phyloP scores from a whole-genome alignment of 345 rosid species.

The Citrus trifoliata region DNA sequence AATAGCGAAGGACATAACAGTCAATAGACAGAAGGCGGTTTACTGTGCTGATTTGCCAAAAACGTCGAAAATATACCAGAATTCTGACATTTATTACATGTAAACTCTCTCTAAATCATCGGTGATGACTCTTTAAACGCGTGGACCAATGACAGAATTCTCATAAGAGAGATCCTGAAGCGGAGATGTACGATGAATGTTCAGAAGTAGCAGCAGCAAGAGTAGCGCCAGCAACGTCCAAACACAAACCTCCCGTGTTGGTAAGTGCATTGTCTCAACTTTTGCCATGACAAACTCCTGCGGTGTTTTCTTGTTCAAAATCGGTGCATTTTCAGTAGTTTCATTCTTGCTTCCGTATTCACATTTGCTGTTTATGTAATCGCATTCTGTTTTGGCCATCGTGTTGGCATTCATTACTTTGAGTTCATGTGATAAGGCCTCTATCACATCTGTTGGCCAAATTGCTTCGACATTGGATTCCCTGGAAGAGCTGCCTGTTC shows the following conservation, averaged over 20 bases:
- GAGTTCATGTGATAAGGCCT: constrained; percentile 17
- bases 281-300: constrained; percentile 3
- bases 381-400: background rate
- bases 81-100: background rate
- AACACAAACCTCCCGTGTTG: constrained; percentile 14
- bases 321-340: background rate
- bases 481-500: constrained; percentile 27
- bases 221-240: constrained; percentile 8
- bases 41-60: background rate
- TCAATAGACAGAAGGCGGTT: too few relatives aligned
- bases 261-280: constrained; percentile 1
- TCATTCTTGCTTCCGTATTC: background rate
- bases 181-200: constrained; percentile 5
- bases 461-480: constrained; percentile 33
- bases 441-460: constrained; percentile 39
- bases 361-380: constrained; percentile 1
- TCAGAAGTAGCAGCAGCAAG: constrained; percentile 19
- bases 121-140: background rate
- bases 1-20: background rate
- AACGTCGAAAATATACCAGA: background rate
- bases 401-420: constrained; percentile 10
- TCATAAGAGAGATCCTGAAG: background rate
- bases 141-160: background rate
- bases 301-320: constrained; percentile 3
- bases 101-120: background rate